Percentiles rank a stretch among this genome's conserved stretches.
phyloP scores from a whole-genome alignment of 345 rosid genomes.

The Bruguiera parviflora region DNA sequence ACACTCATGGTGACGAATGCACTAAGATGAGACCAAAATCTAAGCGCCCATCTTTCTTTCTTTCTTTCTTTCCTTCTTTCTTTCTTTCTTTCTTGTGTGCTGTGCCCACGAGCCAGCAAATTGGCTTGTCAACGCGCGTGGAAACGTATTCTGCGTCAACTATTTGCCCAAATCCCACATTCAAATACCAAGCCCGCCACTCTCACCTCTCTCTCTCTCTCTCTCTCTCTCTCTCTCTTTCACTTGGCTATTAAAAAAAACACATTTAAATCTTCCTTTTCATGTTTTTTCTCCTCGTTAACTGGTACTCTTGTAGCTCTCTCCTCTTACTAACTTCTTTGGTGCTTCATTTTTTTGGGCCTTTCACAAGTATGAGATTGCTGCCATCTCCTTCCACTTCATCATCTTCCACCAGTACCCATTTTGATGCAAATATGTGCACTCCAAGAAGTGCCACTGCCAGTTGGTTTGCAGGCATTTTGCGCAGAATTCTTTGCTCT shows the following conservation, averaged over 20 bases:
- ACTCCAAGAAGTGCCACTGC: conserved; percentile 33
- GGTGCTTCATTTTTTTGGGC: no score
- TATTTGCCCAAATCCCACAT: conserved; percentile 20
- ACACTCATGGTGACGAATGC: not conserved
- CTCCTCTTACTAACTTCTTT: not conserved
- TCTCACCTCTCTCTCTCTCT: not conserved
- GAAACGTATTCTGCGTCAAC: conserved; percentile 22
- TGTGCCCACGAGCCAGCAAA: conserved; percentile 8
- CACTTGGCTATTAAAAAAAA: not conserved
- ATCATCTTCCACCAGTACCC: conserved; percentile 12
- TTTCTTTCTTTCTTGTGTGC: not conserved
- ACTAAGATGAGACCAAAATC: not conserved
- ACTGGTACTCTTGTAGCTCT: not conserved
- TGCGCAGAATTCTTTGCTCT: conserved; percentile 59
- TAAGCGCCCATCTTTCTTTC: not conserved
- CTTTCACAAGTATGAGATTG: conserved; percentile 33
- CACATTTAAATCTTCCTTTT: conserved; percentile 18
- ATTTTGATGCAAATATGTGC: conserved; percentile 30
- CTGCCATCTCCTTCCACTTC: conserved; percentile 44
- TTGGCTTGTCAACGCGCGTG: conserved; percentile 58
- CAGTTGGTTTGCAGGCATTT: conserved; percentile 46
- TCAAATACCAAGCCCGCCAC: conserved; percentile 69
- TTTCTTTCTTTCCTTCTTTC: not conserved
- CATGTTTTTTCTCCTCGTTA: not conserved
- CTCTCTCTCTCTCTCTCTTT: not conserved